A percentile compares a stretch with the other conserved stretches of the same genome.
These are phyloP conservation scores for Planoprotostelium fungivorum DNA, from an alignment of 78 protist species.

Conservation along the genomic window DNA sequence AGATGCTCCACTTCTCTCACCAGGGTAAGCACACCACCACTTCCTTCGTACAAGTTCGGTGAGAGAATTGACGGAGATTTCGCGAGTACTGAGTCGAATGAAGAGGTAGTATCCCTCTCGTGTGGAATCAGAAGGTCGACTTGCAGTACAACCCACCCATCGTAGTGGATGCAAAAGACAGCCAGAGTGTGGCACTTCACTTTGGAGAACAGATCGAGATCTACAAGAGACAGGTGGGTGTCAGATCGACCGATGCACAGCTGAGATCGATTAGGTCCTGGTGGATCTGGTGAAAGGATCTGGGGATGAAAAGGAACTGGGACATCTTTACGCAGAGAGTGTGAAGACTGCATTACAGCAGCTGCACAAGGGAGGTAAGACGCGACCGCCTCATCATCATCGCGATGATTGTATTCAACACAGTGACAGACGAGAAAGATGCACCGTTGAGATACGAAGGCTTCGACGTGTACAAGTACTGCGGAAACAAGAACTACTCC, in stretches of 20 bases:
- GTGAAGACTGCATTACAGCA: conserved; percentile 7
- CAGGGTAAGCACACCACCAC: conserved; percentile 4
- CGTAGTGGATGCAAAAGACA: conserved; percentile 15
- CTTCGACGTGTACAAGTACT: background rate
- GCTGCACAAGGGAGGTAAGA: too few species aligned
- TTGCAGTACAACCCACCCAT: conserved; percentile 24
- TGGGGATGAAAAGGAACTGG: conserved; percentile 42
- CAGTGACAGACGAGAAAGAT: background rate
- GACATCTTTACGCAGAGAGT: conserved; percentile 36
- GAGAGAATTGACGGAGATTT: background rate
- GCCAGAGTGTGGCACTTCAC: background rate
- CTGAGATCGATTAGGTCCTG: background rate
- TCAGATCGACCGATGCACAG: background rate
- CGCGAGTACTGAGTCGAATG: background rate
- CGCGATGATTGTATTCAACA: background rate
- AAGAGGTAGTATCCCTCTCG: conserved; percentile 52
- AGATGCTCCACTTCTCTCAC: conserved; percentile 17
- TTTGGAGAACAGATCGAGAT: conserved; percentile 13
- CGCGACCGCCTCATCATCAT: too few species aligned
- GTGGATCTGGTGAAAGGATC: conserved; percentile 51
- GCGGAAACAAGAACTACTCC: background rate
- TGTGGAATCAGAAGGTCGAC: conserved; percentile 53
- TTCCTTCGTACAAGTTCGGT: conserved; percentile 54
- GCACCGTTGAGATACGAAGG: background rate
- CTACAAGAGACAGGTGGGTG: conserved; percentile 10